Evolutionary conservation across 2,329 filamentous ascomycete species (phyloP), one percentile per base, ranked within the genome.

Genomic region (Aspergillus piperis): DNA sequence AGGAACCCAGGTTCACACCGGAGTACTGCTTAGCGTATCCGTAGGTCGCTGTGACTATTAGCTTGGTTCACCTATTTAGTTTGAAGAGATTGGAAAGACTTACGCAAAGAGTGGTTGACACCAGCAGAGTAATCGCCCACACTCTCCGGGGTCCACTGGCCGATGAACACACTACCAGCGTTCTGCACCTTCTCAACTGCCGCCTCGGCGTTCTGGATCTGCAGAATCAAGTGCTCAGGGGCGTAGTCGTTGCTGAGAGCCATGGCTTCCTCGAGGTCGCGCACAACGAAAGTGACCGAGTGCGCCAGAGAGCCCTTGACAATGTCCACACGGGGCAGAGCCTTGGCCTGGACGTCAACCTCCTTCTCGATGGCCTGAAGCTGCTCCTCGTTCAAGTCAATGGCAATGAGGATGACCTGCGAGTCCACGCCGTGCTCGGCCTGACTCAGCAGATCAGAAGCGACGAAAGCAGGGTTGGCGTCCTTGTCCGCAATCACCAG

Each of bases 11-110:
- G 77, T 96, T 99, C 72, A 99, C 95, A 55, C 95, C 95, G 5
- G 92, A 97, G 81, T 99, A 99, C 77, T 99, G 95, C 80, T 96
- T 96, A 52, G 95, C 95, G 71, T 96, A 99, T 42, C 95, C 95
- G 73, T 98, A 99, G 0, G 95, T 99, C 55, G 95, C 92, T 96
- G 68, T 48, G 50, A 42, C 32, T 32, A 60, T 73, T 71, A 73
- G 71, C 53, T 8, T 44, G 44, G 10, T 59, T 6, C 11, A 52
- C 19, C 10, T 15, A 53, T 3, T 42, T 30, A 11, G 27, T 3
- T 30, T 30, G 27, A 11, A 11, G 4, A 8, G 15, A 49, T 17
- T 17, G 15, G 32, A 47, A 54, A 50, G 30, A 89, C 91, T 86
- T 89, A 96, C 92, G 95, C 66, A 99, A 81, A 60, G 91, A 96